Base-by-base conservation (phyloP, 441 rosid species). In the Pelargonium fulgidum region DNA sequence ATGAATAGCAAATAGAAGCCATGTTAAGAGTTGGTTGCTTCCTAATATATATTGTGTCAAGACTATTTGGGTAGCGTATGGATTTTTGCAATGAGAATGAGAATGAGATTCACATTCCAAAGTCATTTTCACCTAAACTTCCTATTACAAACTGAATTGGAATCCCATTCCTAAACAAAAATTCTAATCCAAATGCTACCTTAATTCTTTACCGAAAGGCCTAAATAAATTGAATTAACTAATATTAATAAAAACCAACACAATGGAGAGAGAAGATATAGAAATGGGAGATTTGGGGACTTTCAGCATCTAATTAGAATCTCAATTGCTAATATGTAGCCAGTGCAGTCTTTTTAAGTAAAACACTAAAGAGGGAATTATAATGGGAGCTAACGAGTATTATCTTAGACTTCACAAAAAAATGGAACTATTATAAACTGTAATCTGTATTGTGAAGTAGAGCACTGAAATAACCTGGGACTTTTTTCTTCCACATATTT, bases 311-410 rank as follows among this genome's bases (percentile, higher is more conserved):
- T 5, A 1, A 26, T 20, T 58, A 58, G 29, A 58, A 58, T 58
- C 13, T 58, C 29, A 58, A 58, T 26, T 20, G 24, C 62, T 8
- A 58, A 58, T 58, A 42, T 42, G 29, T 58, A 58, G 2, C 62
- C 12, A 19, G 62, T 17, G 0, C 12, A 56, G 62, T 10, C 17
- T 16, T 56, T 56, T 56, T 0, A 14, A 56, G 24, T 56, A 19
- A 17, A 56, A 56, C 11, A 56, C 62, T 2, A 3, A 26, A 26
- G 4, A 52, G 12, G 59, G 20, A 56, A 17, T 56, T 56, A 17
- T 16, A n/a, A 9, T 56, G 62, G 62, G 62, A 56, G 62, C 62
- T 56, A 56, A 56, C 0, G 19, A 6, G 62, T 56, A 56, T 56
- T 56, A 17, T 2, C 62, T 17, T 10, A 56, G 62, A 26, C 26